Percentiles rank a stretch among this genome's conserved stretches.
Evolutionary conservation across 768 basidiomycete species (phyloP).

Genomic region (Sarcomyxa edulis): DNA sequence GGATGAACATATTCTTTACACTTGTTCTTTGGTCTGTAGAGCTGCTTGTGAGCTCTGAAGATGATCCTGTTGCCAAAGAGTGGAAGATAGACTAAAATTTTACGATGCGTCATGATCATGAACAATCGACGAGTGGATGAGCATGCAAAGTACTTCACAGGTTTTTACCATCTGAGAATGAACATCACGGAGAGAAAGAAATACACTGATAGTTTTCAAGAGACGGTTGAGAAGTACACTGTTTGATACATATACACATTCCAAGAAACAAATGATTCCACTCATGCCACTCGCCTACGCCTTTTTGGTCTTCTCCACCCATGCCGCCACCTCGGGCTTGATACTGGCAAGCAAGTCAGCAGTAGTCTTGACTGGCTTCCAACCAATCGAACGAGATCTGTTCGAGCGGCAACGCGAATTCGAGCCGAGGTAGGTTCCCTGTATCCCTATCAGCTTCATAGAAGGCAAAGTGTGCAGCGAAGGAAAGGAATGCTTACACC

Average conservation of each 20-base stretch:
- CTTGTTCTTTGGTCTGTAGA: constrained; percentile 81
- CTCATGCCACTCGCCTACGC: too few relatives aligned
- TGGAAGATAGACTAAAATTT: constrained; percentile 71
- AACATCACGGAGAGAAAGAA: too few relatives aligned
- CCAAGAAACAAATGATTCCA: too few relatives aligned
- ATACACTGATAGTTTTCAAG: too few relatives aligned
- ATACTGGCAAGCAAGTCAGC: constrained; percentile 37
- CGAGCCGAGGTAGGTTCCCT: constrained; percentile 28
- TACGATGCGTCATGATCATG: too few relatives aligned
- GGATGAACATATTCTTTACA: constrained; percentile 88
- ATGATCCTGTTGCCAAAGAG: constrained; percentile 56
- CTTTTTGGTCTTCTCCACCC: too few relatives aligned
- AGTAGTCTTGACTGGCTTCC: constrained; percentile 37
- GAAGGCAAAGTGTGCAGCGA: background rate
- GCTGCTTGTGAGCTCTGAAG: constrained; percentile 72
- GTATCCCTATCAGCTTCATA: background rate
- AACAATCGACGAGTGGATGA: too few relatives aligned
- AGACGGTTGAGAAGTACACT: too few relatives aligned
- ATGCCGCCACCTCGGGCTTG: constrained; percentile 30
- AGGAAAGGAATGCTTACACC: constrained; percentile 16
- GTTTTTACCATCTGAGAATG: too few relatives aligned
- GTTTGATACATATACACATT: too few relatives aligned
- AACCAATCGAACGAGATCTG: constrained; percentile 34
- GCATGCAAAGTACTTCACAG: too few relatives aligned
- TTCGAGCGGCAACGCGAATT: constrained; percentile 35